Base-by-base conservation (phyloP, 1,139 yeast species). In the Suhomyces bribrorum region DNA sequence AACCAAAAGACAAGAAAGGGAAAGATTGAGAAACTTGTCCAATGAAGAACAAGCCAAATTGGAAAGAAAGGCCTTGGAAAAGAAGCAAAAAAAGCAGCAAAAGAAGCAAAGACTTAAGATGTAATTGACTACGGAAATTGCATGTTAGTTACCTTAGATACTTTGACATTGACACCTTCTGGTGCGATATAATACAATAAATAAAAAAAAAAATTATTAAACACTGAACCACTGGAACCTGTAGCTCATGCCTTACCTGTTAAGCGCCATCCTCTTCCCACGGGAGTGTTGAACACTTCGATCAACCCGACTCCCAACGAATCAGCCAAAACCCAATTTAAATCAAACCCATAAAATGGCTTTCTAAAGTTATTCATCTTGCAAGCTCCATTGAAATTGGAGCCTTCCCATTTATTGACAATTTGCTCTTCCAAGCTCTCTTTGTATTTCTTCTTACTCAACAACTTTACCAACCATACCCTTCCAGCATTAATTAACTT, bases 31-130 rank as follows among this genome's bases (percentile, higher is more conserved):
- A 54, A 70, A 72, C 46, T 62, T 83, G 57, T 73, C 82, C 32
- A 79, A 86, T 46, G 89, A 83, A 58, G 87, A 83, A 55, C 86
- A 81, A 61, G 81, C 81, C 52, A 87, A 83, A 65, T 63, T 77
- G 40, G 94, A 86, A 53, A 84, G 79, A 67, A 87, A 83, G 68
- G 75, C 73, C 25, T 47, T 53, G 38, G 74, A 68, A 45, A 68
- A 62, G 60, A 69, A 57, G 54, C 72, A 66, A 47, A 70, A 65
- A 56, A 70, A 69, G 52, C 55, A 59, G 47, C 68, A 60, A 52
- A 71, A 57, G 58, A 71, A 69, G 54, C 71, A 66, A 52, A 69
- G 59, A 56, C 57, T 65, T 32, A 66, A 62, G 55, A 62, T 65
- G 64, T 69, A 57, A 20, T 20, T 20, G 23, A 5, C 23, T 20